These are phyloP conservation scores for Aspergillus nidulans DNA, from an alignment of 495 filamentous ascomycete species.

Conservation along the genomic window DNA sequence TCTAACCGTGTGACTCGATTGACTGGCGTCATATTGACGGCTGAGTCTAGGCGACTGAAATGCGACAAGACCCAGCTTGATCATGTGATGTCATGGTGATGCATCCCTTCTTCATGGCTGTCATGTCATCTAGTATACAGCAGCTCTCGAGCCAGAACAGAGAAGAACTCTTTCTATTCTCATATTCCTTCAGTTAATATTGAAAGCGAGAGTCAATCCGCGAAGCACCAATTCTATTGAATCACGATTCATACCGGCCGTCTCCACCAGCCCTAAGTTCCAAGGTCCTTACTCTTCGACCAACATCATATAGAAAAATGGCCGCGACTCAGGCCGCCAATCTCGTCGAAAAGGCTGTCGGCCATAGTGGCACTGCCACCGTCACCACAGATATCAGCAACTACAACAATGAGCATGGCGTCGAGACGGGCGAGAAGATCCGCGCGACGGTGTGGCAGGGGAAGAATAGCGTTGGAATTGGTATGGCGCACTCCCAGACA, in stretches of 20 bases:
- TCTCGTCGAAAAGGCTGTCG: constrained; percentile 58
- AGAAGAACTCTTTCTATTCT: not conserved
- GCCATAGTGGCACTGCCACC: constrained; percentile 30
- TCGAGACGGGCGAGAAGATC: constrained; percentile 17
- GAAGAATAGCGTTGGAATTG: constrained; percentile 34
- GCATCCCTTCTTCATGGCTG: not conserved
- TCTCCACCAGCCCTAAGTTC: not conserved
- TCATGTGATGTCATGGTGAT: not conserved
- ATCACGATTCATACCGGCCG: not conserved
- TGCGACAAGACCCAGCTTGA: no score
- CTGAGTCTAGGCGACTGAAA: no score
- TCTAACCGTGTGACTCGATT: no score
- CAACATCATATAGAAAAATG: constrained; percentile 30
- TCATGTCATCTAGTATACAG: no score
- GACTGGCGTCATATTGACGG: no score
- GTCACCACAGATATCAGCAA: constrained; percentile 30
- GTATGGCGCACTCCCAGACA: constrained; percentile 10
- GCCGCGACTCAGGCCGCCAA: constrained; percentile 61
- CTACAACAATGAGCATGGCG: constrained; percentile 24
- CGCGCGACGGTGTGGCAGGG: constrained; percentile 30
- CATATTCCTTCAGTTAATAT: not conserved
- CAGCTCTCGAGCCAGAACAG: no score
- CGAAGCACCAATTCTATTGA: not conserved
- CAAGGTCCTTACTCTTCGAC: not conserved
- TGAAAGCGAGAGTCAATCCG: not conserved